Percentiles rank a stretch among this genome's conserved stretches.
Evolutionary conservation across 1,284 basidiomycete genomes (phyloP).

Genomic region (Boletus semigastroideus): DNA sequence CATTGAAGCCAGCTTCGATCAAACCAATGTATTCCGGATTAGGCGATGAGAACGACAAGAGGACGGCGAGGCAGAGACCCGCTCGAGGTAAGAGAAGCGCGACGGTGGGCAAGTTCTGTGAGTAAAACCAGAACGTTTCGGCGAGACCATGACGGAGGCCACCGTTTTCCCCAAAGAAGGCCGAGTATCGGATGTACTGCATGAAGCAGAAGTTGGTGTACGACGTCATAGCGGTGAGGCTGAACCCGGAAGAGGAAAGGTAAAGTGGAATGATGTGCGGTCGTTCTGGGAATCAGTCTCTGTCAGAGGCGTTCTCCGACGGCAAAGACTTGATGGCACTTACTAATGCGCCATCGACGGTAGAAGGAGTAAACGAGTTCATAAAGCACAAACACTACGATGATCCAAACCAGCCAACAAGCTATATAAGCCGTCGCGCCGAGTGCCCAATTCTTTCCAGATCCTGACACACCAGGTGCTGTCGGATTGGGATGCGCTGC

Average conservation of each 20-base stretch:
- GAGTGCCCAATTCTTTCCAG: constrained; percentile 73
- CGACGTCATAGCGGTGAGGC: constrained; percentile 70
- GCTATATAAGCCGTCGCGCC: constrained; percentile 76
- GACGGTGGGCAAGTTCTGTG: constrained; percentile 79
- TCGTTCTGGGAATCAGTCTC: constrained; percentile 52
- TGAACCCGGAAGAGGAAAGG: constrained; percentile 74
- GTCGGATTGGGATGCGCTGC: constrained; percentile 67
- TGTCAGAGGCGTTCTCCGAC: background rate
- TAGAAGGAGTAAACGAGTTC: constrained; percentile 79
- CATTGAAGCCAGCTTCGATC: constrained; percentile 46
- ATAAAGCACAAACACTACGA: constrained; percentile 77
- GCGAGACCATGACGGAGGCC: constrained; percentile 64
- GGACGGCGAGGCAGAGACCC: constrained; percentile 65
- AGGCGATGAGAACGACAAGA: constrained; percentile 62
- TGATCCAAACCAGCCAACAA: constrained; percentile 73
- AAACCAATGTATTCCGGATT: constrained; percentile 48
- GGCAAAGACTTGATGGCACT: constrained; percentile 39
- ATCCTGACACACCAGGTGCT: constrained; percentile 63
- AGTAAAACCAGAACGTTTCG: constrained; percentile 75
- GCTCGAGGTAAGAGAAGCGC: constrained; percentile 78
- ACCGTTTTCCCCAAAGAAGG: constrained; percentile 56
- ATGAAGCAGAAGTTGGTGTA: constrained; percentile 84
- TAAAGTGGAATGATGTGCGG: constrained; percentile 81
- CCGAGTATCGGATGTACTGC: constrained; percentile 68
- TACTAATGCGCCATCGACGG: constrained; percentile 79